Conservation (phyloP, 805 yeast genomes). For the Candida takata region DNA sequence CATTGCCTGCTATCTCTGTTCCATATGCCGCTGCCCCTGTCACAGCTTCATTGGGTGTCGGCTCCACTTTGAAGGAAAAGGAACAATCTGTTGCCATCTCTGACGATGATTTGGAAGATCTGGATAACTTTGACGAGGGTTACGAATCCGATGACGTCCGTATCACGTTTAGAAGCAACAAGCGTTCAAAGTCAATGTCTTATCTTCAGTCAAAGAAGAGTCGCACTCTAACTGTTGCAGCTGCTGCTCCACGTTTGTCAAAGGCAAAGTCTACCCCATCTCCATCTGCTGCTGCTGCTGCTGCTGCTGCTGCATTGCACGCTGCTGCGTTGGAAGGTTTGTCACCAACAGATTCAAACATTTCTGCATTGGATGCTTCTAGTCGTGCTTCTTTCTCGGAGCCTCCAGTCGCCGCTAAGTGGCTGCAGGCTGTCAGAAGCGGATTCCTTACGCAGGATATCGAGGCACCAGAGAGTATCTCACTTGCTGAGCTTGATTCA, state of each 20-base stretch:
- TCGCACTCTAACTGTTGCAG: slow-evolving; percentile 57
- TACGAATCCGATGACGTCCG: slow-evolving; percentile 33
- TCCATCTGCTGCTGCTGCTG: slow-evolving; percentile 65
- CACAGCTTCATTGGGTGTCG: slow-evolving; percentile 49
- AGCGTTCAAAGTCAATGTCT: slow-evolving; percentile 60
- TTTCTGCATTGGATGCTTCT: slow-evolving; percentile 20
- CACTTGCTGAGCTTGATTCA: slow-evolving; percentile 60
- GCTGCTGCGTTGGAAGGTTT: slow-evolving; percentile 56
- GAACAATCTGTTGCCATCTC: slow-evolving; percentile 21
- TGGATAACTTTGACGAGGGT: slow-evolving; percentile 27
- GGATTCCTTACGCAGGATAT: slow-evolving; percentile 77
- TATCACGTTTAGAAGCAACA: slow-evolving; percentile 36
- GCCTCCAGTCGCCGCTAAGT: slow-evolving; percentile 41
- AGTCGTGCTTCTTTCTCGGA: slow-evolving; percentile 9
- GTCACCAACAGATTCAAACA: slow-evolving; percentile 31
- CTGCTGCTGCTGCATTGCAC: slow-evolving; percentile 68
- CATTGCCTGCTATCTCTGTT: slow-evolving; percentile 39
- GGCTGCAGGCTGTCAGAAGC: slow-evolving; percentile 68
- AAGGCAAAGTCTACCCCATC: slow-evolving; percentile 48
- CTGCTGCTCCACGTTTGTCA: slow-evolving; percentile 78
- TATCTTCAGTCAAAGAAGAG: slow-evolving; percentile 47
- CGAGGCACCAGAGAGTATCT: slow-evolving; percentile 70
- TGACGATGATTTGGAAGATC: slow-evolving; percentile 42
- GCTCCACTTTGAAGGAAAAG: slow-evolving; percentile 13
- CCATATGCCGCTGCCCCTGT: slow-evolving; percentile 77